Base-by-base conservation (phyloP, 352 stramenopile species). In the Aphanomyces astaci region DNA sequence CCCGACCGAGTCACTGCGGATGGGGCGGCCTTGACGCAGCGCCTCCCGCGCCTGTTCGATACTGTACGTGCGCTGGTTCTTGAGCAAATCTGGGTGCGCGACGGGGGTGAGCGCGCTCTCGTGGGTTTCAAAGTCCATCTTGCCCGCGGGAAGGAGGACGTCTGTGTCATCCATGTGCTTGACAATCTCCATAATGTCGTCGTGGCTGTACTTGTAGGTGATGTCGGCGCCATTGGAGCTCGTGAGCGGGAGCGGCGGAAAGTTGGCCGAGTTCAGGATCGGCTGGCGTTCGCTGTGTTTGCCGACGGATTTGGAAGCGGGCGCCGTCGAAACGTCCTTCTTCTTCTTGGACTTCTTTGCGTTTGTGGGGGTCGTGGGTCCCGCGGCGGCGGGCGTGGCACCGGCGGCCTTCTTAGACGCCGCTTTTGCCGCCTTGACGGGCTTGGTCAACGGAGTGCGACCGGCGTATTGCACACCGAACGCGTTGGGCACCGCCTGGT, bases 151-250 rank as follows among this genome's bases (percentile, higher is more conserved):
- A 15, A 91, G 59, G 71, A 80, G 82, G 71, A 82, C 92, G 70
- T 96, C 86, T 45, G 80, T 80, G 45, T 96, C 87, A 65, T 95
- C 87, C 85, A 96, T 90, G 73, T 92, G 79, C 76, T 93, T 95
- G 36, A 96, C 89, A 64, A 96, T 94, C 71, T 93, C 86, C 76
- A 96, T 87, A 63, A 96, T 95, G 69, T 96, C 89, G 71, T 96
- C 89, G 72, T 95, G 85, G 33, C 79, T 72, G 74, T 96, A 96
- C 65, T 82, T 74, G 72, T 86, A 71, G 51, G 73, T 84, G 72
- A 90, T 90, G 46, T 77, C 74, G 19, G 30, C 25, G 73, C 81
- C 76, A 40, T 43, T 43, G 7, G 60, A 36, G 31, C 68, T 72
- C 15, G 33, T 25, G 19, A 74, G 79, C 11, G 84, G 84, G 1